These are phyloP conservation scores for Mitragyna speciosa DNA, from an alignment of 257 asterid genomes.

Conservation along the genomic window DNA sequence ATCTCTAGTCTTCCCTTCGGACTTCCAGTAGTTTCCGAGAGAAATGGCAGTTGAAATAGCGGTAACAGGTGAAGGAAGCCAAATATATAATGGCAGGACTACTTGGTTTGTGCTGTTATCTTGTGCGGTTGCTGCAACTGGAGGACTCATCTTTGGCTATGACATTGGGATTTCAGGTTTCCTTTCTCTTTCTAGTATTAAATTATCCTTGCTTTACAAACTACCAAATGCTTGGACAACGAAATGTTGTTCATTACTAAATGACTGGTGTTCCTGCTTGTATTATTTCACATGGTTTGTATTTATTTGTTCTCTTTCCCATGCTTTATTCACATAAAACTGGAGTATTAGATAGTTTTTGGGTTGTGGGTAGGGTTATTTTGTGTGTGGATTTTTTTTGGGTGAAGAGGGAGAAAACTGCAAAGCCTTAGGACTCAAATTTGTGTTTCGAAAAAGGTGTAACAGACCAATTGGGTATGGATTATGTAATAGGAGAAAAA, in stretches of 20 bases:
- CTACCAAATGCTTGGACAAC: neutral
- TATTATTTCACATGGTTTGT: neutral
- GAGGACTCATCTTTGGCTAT: conserved; percentile 38
- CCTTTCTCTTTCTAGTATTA: neutral
- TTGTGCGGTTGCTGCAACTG: conserved; percentile 34
- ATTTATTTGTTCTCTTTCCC: neutral
- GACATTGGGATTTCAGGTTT: conserved; percentile 41
- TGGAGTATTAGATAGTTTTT: too few relatives aligned
- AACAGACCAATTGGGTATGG: too few relatives aligned
- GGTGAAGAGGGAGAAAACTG: too few relatives aligned
- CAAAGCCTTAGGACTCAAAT: too few relatives aligned
- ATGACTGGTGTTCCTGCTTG: neutral
- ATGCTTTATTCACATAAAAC: too few relatives aligned
- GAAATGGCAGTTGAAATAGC: conserved; percentile 16
- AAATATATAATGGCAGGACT: conserved; percentile 25
- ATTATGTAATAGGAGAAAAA: too few relatives aligned
- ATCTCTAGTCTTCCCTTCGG: neutral
- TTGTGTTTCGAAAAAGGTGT: too few relatives aligned
- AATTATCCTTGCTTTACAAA: too few relatives aligned
- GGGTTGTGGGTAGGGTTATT: too few relatives aligned
- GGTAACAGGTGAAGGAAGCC: conserved; percentile 9
- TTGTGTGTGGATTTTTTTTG: too few relatives aligned
- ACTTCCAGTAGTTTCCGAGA: neutral
- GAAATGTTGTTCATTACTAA: too few relatives aligned
- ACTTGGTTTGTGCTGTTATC: conserved; percentile 33